A percentile compares a stretch with the other conserved stretches of the same genome.
These are phyloP conservation scores for Talaromyces sp. DNA, from an alignment of 2,329 filamentous ascomycete species.

Conservation along the genomic window DNA sequence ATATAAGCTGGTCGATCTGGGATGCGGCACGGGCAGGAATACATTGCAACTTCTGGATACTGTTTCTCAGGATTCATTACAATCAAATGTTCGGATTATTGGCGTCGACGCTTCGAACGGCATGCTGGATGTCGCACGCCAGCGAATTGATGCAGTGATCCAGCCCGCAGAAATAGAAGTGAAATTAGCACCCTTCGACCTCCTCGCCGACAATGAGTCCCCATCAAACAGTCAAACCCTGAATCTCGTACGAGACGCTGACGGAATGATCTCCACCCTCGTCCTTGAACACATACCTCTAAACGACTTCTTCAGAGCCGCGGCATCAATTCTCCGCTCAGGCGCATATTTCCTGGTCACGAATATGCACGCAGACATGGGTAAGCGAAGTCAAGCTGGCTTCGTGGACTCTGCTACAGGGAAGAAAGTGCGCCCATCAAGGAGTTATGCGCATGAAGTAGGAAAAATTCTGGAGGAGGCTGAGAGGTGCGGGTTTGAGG, in stretches of 20 bases:
- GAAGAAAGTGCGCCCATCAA: constrained; percentile 58
- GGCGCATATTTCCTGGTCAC: constrained; percentile 57
- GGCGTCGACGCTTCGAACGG: constrained; percentile 56
- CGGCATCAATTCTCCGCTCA: constrained; percentile 41
- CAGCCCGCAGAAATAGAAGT: constrained; percentile 16
- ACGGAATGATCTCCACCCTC: constrained; percentile 57
- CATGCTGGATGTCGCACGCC: constrained; percentile 56
- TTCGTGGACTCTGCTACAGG: constrained; percentile 55
- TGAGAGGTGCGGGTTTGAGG: constrained; percentile 42
- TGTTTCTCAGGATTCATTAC: neutral
- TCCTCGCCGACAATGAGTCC: constrained; percentile 29
- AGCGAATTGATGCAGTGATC: constrained; percentile 28
- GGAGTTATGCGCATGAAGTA: constrained; percentile 57
- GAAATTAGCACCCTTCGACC: constrained; percentile 39
- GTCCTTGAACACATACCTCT: constrained; percentile 63
- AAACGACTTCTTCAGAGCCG: constrained; percentile 54
- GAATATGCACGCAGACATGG: constrained; percentile 68
- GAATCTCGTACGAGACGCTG: constrained; percentile 26
- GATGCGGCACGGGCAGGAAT: constrained; percentile 64
- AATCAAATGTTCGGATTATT: constrained; percentile 37
- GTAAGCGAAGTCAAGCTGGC: constrained; percentile 56
- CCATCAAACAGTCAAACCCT: constrained; percentile 19
- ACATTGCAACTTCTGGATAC: constrained; percentile 49
- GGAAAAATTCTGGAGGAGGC: constrained; percentile 53
- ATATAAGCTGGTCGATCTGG: constrained; percentile 56